Percentiles rank a stretch among this genome's conserved stretches.
These are phyloP conservation scores for Trypanosoma cruzi DNA, from an alignment of 208 protist species.

Conservation along the genomic window DNA sequence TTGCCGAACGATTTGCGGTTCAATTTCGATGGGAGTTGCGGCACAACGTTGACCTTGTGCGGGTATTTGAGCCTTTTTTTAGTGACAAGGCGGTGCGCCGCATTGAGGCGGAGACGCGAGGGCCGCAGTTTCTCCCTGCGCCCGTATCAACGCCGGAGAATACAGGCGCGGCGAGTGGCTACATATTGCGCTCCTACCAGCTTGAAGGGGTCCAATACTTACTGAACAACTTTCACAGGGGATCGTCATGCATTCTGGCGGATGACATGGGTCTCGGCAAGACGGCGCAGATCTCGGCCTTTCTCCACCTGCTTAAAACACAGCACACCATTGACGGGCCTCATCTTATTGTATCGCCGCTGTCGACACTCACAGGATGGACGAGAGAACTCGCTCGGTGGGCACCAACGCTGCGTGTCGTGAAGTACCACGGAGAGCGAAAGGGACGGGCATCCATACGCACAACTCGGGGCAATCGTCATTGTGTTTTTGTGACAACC, in stretches of 20 bases:
- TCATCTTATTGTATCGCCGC: constrained; percentile 95
- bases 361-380: constrained; percentile 96
- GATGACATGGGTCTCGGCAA: constrained; percentile 99
- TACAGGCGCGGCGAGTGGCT: constrained; percentile 44
- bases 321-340: constrained; percentile 88
- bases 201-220: constrained; percentile 97
- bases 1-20: constrained; percentile 51
- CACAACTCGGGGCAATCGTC: constrained; percentile 36
- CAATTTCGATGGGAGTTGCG: constrained; percentile 76
- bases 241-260: constrained; percentile 91
- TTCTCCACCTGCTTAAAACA: constrained; percentile 81
- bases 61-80: constrained; percentile 81
- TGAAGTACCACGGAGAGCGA: constrained; percentile 93
- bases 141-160: constrained; percentile 29
- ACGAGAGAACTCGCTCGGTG: constrained; percentile 86
- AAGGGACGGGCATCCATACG: constrained; percentile 39
- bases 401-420: constrained; percentile 90
- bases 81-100: constrained; percentile 45
- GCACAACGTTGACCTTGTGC: constrained; percentile 39
- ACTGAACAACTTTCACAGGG: constrained; percentile 79
- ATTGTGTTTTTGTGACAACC: constrained; percentile 96
- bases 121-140: constrained; percentile 44
- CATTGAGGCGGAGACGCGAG: constrained; percentile 32
- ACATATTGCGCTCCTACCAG: constrained; percentile 93
- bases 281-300: constrained; percentile 95